Evolutionary conservation across 106 monocot genomes (phyloP).

Genomic region (Triglochin maritima): DNA sequence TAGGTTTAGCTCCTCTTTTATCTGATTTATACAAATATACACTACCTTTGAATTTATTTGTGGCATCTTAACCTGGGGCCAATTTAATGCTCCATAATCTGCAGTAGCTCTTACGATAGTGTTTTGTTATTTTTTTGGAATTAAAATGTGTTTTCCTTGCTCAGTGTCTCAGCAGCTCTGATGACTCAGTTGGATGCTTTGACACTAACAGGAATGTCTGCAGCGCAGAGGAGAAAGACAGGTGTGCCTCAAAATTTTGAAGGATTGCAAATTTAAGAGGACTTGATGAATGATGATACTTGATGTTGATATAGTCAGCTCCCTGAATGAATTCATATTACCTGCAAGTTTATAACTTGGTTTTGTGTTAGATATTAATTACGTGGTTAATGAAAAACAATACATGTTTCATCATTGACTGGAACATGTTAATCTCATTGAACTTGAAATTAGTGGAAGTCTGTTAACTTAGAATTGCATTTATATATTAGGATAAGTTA

Average conservation of each 20-base stretch:
- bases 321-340: too few relatives aligned
- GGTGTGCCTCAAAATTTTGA: slow-evolving; percentile 10
- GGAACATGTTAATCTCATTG: too few relatives aligned
- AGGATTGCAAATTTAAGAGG: background rate
- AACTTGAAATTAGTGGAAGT: too few relatives aligned
- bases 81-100: background rate
- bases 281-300: background rate
- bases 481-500: too few relatives aligned
- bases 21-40: background rate
- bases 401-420: too few relatives aligned
- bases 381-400: too few relatives aligned
- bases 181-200: slow-evolving; percentile 14
- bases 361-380: too few relatives aligned
- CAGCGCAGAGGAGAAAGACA: slow-evolving; percentile 24
- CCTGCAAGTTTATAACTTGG: too few relatives aligned
- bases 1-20: background rate
- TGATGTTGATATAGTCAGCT: background rate
- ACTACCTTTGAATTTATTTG: background rate
- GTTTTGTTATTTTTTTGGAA: background rate
- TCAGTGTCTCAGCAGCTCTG: slow-evolving; percentile 11
- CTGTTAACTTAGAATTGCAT: too few relatives aligned
- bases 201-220: slow-evolving; percentile 10
- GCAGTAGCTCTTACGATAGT: background rate
- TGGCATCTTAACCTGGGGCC: background rate
- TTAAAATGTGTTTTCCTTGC: background rate